Evolutionary conservation across 2,329 filamentous ascomycete species (phyloP), one percentile per base, ranked within the genome.

Genomic region (Colletotrichum karsti): DNA sequence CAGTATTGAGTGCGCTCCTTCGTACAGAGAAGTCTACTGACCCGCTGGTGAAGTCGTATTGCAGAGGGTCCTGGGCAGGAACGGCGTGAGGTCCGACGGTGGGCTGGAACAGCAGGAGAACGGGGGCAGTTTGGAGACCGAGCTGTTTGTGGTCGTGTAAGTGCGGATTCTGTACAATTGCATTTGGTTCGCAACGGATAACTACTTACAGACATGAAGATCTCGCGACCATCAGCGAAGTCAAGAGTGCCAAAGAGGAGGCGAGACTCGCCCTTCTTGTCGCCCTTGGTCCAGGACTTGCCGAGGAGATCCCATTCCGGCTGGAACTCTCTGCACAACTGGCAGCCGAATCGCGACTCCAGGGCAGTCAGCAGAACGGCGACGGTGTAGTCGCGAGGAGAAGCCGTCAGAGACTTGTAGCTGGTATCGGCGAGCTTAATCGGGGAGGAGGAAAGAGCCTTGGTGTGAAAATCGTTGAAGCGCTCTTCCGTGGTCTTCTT

Each of bases 91-190:
- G 92, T 18, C 96, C 96, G 63, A 86, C 82, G 5, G 95, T 98
- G 24, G 96, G 94, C 70, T 90, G 93, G 84, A 96, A 98, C 72
- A 97, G 84, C 48, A 98, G 83, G 46, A 99, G 86, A 41, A 98
- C 92, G 2, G 96, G 96, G 7, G 96, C 96, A 51, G 95, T 98
- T 90, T 97, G 93, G 44, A 99, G 90, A 80, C 93, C 91, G 73
- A 98, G 88, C 95, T 98, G 54, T 24, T 18, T 13, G 33, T n/a
- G 8, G 10, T 48, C n/a, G 30, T 51, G 44, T 71, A 50, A 71
- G 71, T 26, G 18, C 20, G 12, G 12, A 22, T 18, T 20, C 18
- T 35, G n/a, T 37, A 6, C 13, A 3, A 28, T 8, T n/a, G 12
- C 15, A 62, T 3, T 15, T 12, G 51, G 13, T 39, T 33, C 12